These are phyloP conservation scores for Pythium diclinum DNA, from an alignment of 352 stramenopile genomes.

Conservation along the genomic window DNA sequence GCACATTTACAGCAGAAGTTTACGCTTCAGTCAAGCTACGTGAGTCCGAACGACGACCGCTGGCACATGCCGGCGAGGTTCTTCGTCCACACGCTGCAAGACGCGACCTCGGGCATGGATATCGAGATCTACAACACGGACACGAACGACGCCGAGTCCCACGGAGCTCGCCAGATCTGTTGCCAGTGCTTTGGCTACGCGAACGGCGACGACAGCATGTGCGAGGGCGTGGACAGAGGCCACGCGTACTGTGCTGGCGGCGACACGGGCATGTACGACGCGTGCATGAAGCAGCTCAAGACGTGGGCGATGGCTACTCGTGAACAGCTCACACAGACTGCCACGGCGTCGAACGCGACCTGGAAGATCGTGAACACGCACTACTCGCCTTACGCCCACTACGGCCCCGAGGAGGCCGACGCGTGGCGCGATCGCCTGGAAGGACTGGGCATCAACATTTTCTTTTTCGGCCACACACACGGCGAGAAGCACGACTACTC, in stretches of 20 bases:
- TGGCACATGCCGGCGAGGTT: constrained; percentile 79
- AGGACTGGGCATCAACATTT: constrained; percentile 29
- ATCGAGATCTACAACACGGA: constrained; percentile 86
- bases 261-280: constrained; percentile 60
- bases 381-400: constrained; percentile 80
- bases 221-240: constrained; percentile 55
- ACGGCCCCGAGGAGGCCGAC: constrained; percentile 36
- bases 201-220: constrained; percentile 50
- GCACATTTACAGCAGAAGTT: constrained; percentile 60
- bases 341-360: constrained; percentile 57
- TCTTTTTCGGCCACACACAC: constrained; percentile 59
- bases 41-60: constrained; percentile 72
- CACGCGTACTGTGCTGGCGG: constrained; percentile 54
- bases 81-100: constrained; percentile 59
- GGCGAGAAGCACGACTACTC: constrained; percentile 68
- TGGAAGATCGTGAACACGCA: constrained; percentile 86
- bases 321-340: constrained; percentile 39
- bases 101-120: constrained; percentile 37
- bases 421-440: constrained; percentile 52
- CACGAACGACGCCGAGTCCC: constrained; percentile 57
- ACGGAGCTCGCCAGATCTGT: constrained; percentile 69
- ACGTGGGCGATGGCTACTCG: constrained; percentile 57
- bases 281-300: constrained; percentile 65
- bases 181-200: constrained; percentile 82
- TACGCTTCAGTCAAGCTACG: constrained; percentile 62